These are phyloP conservation scores for Entomortierella chlamydospora DNA, from an alignment of 192 early-diverging fungal species.

Conservation along the genomic window DNA sequence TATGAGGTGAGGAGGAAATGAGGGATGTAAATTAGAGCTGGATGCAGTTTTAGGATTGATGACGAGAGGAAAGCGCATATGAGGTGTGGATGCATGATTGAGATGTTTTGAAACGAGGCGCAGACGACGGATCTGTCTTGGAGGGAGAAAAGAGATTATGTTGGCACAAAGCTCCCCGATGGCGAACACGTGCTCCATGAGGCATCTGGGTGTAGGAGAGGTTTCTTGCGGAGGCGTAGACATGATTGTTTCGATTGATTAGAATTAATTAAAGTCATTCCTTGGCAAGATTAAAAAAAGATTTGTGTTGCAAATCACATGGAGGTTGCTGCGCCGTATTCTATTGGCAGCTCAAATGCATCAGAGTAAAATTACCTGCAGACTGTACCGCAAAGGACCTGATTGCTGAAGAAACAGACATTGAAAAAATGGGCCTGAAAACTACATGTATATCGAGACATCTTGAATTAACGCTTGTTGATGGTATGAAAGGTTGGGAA, in stretches of 20 bases:
- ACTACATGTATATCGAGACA: too few relatives aligned
- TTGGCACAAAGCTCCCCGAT: conserved; percentile 24
- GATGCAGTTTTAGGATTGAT: conserved; percentile 5
- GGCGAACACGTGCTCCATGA: conserved; percentile 9
- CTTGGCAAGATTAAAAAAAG: too few relatives aligned
- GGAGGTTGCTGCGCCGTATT: too few relatives aligned
- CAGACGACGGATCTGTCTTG: conserved; percentile 20
- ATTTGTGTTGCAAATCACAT: too few relatives aligned
- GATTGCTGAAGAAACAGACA: too few relatives aligned
- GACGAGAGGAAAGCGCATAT: background rate
- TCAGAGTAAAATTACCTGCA: too few relatives aligned
- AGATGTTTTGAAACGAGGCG: conserved; percentile 33
- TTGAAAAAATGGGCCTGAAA: too few relatives aligned
- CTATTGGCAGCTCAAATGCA: too few relatives aligned
- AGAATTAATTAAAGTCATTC: too few relatives aligned
- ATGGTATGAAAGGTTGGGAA: too few relatives aligned
- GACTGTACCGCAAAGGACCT: too few relatives aligned
- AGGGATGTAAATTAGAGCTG: background rate
- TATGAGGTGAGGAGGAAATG: conserved; percentile 1
- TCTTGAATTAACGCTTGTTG: too few relatives aligned
- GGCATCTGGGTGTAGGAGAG: background rate
- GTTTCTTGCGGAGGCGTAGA: background rate
- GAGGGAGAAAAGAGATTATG: conserved; percentile 8
- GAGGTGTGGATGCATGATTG: conserved; percentile 7
- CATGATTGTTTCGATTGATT: background rate